phyloP scores from a whole-genome alignment of 345 rosid genomes.

The Toxicodendron radicans region DNA sequence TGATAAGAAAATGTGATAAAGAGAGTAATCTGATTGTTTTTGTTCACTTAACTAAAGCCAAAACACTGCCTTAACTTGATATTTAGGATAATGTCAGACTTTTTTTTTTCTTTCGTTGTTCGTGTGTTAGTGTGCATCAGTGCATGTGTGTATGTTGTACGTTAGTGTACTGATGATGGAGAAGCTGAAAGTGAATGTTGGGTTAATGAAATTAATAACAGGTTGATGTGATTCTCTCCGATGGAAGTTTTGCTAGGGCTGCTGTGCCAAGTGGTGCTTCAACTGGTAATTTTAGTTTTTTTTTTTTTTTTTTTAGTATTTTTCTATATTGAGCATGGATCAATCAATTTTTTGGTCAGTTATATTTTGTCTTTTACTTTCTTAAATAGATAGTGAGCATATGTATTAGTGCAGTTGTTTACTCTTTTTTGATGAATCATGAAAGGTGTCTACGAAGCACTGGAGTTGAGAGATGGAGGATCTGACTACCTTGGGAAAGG shows the following conservation, averaged over 20 bases:
- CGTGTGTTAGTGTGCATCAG: neutral
- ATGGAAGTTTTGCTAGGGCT: slow-evolving; percentile 50
- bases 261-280: slow-evolving; percentile 82
- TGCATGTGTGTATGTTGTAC: slow-evolving; percentile 6
- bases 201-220: slow-evolving; percentile 12
- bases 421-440: neutral
- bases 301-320: neutral
- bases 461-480: slow-evolving; percentile 65
- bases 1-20: slow-evolving; percentile 8
- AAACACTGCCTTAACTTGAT: neutral
- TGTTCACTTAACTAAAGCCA: neutral
- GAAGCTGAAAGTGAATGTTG: neutral
- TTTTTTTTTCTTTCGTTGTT: neutral
- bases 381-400: neutral
- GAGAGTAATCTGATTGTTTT: neutral
- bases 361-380: neutral
- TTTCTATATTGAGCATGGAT: neutral
- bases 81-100: too few relatives aligned
- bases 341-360: neutral
- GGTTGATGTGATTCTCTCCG: slow-evolving; percentile 50
- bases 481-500: slow-evolving; percentile 73
- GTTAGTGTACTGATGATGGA: neutral
- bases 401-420: neutral
- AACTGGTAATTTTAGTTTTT: slow-evolving; percentile 37
- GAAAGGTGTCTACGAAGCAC: slow-evolving; percentile 65